Conservation (phyloP, 2,329 filamentous ascomycete genomes). For the Apiospora phragmitis region DNA sequence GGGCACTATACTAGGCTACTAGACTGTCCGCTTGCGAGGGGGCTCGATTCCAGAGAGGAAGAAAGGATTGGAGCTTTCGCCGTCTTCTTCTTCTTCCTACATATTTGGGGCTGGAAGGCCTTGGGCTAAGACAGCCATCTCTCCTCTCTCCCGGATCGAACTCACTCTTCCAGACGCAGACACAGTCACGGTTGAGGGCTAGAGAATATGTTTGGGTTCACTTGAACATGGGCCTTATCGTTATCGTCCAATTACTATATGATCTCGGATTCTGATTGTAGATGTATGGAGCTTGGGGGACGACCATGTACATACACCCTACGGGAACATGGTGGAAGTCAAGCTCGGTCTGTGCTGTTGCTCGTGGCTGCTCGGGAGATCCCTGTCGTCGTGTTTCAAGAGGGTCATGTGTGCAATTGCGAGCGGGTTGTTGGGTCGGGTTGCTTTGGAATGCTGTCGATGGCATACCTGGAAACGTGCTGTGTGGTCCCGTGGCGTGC, state of each 20-base stretch:
- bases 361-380: neutral
- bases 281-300: neutral
- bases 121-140: constrained; percentile 1
- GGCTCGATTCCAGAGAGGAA: neutral
- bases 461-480: constrained; percentile 1
- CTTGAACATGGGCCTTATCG: neutral
- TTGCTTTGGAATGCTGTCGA: neutral
- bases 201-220: neutral
- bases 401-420: constrained; percentile 3
- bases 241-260: neutral
- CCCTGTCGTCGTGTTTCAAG: neutral
- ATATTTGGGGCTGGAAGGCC: neutral
- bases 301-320: neutral
- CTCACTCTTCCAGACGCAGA: neutral
- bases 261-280: too few species aligned
- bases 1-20: neutral
- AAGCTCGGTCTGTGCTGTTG: neutral
- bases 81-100: neutral
- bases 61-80: neutral
- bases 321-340: neutral
- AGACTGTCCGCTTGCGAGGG: neutral
- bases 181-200: neutral
- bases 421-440: neutral
- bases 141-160: neutral
- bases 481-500: neutral